Percentiles rank a stretch among this genome's conserved stretches.
These are phyloP conservation scores for Insectozyma bohioensis DNA, from an alignment of 1,139 yeast species.

Conservation along the genomic window DNA sequence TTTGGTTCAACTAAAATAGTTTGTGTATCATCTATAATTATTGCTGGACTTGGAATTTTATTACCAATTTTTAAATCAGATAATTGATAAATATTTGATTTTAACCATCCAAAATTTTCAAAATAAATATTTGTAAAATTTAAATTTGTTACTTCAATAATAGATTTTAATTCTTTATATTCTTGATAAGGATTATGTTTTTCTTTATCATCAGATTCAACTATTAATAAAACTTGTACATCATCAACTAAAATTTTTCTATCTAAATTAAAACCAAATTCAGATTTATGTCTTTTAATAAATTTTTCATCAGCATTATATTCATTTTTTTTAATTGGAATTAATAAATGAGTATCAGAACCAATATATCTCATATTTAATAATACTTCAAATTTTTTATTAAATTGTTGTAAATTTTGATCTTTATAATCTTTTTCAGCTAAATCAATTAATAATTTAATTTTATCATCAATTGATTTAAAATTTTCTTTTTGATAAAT, in stretches of 20 bases:
- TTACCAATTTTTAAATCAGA: conserved; percentile 54
- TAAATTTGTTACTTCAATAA: conserved; percentile 8
- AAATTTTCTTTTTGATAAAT: conserved; percentile 21
- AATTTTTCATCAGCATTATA: conserved; percentile 28
- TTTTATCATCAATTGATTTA: conserved; percentile 23
- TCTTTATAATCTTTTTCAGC: conserved; percentile 34
- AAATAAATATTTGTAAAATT: conserved; percentile 26
- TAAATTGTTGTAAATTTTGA: conserved; percentile 28
- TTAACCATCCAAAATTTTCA: conserved; percentile 43
- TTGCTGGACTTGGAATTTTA: conserved; percentile 70
- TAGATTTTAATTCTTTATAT: conserved; percentile 14
- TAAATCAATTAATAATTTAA: conserved; percentile 22
- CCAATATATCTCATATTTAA: conserved; percentile 83
- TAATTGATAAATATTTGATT: conserved; percentile 53
- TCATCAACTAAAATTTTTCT: conserved; percentile 73
- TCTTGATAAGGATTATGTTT: conserved; percentile 37
- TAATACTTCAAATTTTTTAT: conserved; percentile 53
- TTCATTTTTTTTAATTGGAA: conserved; percentile 27
- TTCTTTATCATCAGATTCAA: conserved; percentile 31
- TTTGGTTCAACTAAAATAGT: conserved; percentile 78
- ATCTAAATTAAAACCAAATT: conserved; percentile 44
- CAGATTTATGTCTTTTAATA: conserved; percentile 32
- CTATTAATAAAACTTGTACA: conserved; percentile 55
- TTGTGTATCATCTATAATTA: conserved; percentile 83
- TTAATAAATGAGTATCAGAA: conserved; percentile 82